Percentiles rank a stretch among this genome's conserved stretches.
Evolutionary conservation across 495 filamentous ascomycete species (phyloP).

Genomic region (Collariella sp.): DNA sequence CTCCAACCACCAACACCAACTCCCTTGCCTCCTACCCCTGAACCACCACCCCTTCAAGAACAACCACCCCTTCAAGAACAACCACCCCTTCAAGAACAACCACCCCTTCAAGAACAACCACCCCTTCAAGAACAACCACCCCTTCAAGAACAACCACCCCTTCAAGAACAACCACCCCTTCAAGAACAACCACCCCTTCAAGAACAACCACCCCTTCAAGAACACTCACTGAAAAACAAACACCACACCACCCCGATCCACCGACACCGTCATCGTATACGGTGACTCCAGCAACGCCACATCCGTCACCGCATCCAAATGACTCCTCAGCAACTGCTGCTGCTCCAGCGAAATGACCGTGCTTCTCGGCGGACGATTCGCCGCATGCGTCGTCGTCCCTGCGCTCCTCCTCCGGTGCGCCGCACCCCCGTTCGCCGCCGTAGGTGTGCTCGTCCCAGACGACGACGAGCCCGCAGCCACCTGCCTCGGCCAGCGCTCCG

Average conservation of each 20-base stretch:
- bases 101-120: no score
- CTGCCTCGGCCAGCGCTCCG: constrained; percentile 54
- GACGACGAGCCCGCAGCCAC: constrained; percentile 9
- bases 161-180: no score
- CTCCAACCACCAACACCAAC: background rate
- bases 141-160: constrained; percentile 76
- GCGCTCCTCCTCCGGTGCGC: constrained; percentile 12
- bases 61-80: constrained; percentile 51
- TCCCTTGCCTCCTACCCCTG: no score
- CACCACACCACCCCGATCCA: constrained; percentile 83
- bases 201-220: background rate
- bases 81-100: constrained; percentile 91
- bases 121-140: no score
- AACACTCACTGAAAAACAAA: constrained; percentile 60
- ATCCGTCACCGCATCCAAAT: constrained; percentile 83
- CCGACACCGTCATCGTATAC: constrained; percentile 86
- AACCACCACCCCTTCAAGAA: background rate
- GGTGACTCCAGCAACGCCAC: constrained; percentile 80
- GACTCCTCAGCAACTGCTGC: constrained; percentile 73
- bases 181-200: background rate
- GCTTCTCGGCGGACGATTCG: constrained; percentile 52
- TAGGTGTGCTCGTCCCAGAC: constrained; percentile 6
- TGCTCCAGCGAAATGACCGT: constrained; percentile 87
- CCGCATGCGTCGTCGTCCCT: constrained; percentile 32
- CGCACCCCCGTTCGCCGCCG: constrained; percentile 32